phyloP scores from a whole-genome alignment of 2,329 filamentous ascomycete genomes.

The Diaporthe helianthi region DNA sequence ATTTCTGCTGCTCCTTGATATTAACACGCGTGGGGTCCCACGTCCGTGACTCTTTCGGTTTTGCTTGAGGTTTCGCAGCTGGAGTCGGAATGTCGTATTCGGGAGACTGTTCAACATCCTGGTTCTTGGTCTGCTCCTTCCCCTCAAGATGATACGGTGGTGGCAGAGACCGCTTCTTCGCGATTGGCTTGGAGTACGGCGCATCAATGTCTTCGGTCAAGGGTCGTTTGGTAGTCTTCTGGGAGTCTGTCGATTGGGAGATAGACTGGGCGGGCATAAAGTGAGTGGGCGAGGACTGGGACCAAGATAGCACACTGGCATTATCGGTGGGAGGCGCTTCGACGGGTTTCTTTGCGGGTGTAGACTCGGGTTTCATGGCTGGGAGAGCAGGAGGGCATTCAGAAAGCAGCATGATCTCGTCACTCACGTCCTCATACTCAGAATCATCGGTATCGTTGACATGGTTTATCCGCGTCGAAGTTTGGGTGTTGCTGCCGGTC shows the following conservation, averaged over 20 bases:
- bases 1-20: constrained; percentile 79
- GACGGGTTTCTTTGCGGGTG: constrained; percentile 32
- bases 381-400: constrained; percentile 64
- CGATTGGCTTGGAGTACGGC: constrained; percentile 43
- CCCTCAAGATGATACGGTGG: constrained; percentile 46
- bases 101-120: constrained; percentile 41
- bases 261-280: constrained; percentile 45
- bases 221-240: constrained; percentile 51
- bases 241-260: constrained; percentile 30
- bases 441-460: constrained; percentile 64
- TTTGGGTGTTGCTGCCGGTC: constrained; percentile 40
- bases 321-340: constrained; percentile 38
- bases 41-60: constrained; percentile 47
- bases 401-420: constrained; percentile 78
- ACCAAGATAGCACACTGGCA: constrained; percentile 68
- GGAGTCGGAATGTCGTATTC: constrained; percentile 39
- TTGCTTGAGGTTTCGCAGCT: constrained; percentile 44
- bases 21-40: constrained; percentile 81
- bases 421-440: constrained; percentile 86
- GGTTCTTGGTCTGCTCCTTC: constrained; percentile 42
- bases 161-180: constrained; percentile 73
- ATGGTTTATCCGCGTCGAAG: constrained; percentile 40
- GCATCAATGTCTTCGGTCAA: constrained; percentile 43
- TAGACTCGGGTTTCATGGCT: constrained; percentile 40
- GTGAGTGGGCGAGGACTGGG: constrained; percentile 67